Evolutionary conservation across 2,329 filamentous ascomycete species (phyloP).

Genomic region (Paraconiothyrium sp.): DNA sequence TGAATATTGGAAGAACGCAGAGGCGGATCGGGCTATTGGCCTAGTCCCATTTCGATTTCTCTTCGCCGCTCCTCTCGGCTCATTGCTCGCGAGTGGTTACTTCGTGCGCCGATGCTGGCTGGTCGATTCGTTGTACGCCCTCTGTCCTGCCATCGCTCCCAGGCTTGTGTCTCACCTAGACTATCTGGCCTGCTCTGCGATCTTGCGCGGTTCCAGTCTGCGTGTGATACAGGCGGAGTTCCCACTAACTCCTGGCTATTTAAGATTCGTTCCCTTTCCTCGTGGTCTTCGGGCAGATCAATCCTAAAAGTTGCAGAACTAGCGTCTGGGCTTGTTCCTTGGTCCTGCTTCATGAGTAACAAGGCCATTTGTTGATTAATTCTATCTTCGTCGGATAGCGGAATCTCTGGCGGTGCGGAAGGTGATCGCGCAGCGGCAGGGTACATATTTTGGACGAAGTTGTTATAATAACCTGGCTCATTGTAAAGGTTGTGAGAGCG

Average conservation of each 20-base stretch:
- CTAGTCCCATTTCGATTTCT: slow-evolving; percentile 52
- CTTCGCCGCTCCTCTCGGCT: slow-evolving; percentile 52
- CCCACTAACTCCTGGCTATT: slow-evolving; percentile 45
- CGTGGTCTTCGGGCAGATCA: slow-evolving; percentile 47
- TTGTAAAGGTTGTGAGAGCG: slow-evolving; percentile 41
- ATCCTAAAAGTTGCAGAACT: slow-evolving; percentile 56
- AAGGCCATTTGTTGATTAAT: slow-evolving; percentile 62
- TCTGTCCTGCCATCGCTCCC: slow-evolving; percentile 43
- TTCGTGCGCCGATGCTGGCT: slow-evolving; percentile 32
- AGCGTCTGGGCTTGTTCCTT: slow-evolving; percentile 44
- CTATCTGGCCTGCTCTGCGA: slow-evolving; percentile 40
- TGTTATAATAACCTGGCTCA: slow-evolving; percentile 54
- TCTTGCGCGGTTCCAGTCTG: slow-evolving; percentile 34
- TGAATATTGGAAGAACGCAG: not conserved
- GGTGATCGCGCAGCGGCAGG: slow-evolving; percentile 46
- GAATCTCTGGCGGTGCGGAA: slow-evolving; percentile 33
- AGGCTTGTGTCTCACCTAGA: slow-evolving; percentile 40
- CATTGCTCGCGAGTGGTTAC: slow-evolving; percentile 44
- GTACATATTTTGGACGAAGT: slow-evolving; percentile 59
- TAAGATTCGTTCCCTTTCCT: slow-evolving; percentile 35
- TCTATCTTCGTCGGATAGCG: slow-evolving; percentile 58
- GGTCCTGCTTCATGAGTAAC: slow-evolving; percentile 52
- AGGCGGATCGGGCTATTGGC: not conserved
- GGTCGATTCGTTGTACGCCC: slow-evolving; percentile 40
- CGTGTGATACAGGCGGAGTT: slow-evolving; percentile 35